Evolutionary conservation across 345 rosid species (phyloP).

Genomic region (Angophora floribunda): DNA sequence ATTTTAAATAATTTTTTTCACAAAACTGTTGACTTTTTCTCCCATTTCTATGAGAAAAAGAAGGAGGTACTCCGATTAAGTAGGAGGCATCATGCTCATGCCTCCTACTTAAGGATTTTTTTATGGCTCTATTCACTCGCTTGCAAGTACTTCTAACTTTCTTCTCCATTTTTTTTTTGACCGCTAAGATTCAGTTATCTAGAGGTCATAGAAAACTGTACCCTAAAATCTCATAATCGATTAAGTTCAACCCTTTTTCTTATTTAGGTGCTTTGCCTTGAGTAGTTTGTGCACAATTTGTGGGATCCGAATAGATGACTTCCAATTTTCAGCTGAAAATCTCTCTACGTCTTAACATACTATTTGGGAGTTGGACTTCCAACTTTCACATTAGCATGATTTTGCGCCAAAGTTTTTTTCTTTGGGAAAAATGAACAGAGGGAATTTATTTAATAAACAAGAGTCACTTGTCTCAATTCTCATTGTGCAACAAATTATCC

Average conservation of each 20-base stretch:
- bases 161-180: background rate
- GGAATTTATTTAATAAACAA: background rate
- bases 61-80: background rate
- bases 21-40: background rate
- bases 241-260: background rate
- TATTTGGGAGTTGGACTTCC: background rate
- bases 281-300: background rate
- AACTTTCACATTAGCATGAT: background rate
- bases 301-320: background rate
- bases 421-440: background rate
- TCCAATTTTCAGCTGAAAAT: background rate
- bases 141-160: background rate
- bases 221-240: background rate
- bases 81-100: background rate
- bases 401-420: background rate
- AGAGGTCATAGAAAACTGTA: background rate
- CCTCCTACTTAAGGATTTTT: background rate
- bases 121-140: background rate
- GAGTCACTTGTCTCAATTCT: background rate
- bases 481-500: background rate
- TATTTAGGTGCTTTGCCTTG: background rate
- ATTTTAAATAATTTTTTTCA: background rate
- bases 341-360: fast-evolving
- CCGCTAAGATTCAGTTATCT: too few relatives aligned
- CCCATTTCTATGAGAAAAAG: background rate